phyloP scores from a whole-genome alignment of 2,329 filamentous ascomycete species.

The Lecanoromycetidae sp. region DNA sequence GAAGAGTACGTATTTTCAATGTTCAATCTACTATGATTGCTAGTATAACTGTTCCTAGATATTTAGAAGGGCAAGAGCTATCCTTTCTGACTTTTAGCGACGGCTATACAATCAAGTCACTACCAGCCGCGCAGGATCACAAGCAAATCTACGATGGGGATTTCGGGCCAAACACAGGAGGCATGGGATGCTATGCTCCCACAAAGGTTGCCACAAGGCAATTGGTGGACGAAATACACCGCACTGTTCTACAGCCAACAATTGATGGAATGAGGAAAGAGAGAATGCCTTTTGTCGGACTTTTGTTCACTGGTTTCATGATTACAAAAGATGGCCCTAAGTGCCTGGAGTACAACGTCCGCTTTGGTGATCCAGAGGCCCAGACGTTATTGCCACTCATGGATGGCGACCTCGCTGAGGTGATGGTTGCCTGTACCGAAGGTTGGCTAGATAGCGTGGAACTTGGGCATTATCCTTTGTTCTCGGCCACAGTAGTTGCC shows the following conservation, averaged over 20 bases:
- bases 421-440: conserved; percentile 75
- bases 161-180: conserved; percentile 82
- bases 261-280: conserved; percentile 79
- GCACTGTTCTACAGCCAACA: conserved; percentile 75
- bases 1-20: too few species aligned
- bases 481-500: conserved; percentile 83
- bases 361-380: conserved; percentile 85
- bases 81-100: conserved; percentile 87
- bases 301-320: conserved; percentile 87
- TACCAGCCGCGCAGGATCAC: conserved; percentile 88
- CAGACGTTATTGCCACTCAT: conserved; percentile 75
- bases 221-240: conserved; percentile 66
- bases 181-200: conserved; percentile 96
- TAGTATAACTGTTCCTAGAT: too few species aligned
- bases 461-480: conserved; percentile 50
- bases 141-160: conserved; percentile 90
- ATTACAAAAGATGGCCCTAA: conserved; percentile 70
- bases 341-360: conserved; percentile 84
- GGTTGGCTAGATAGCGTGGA: conserved; percentile 59
- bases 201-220: conserved; percentile 65
- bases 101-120: conserved; percentile 62
- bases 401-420: conserved; percentile 63
- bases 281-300: conserved; percentile 55
- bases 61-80: conserved; percentile 79
- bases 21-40: too few species aligned